phyloP scores from a whole-genome alignment of 176 grass and related monocot genomes.

The Hordeum vulgare region MorexV3_pseudomolecules_assembly NC_058523.1:490523731-490524230 shows the following conservation, averaged over 20 bases:
- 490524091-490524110: slow-evolving; percentile 17
- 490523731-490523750: background rate
- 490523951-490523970: slow-evolving; percentile 9
- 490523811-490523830: background rate
- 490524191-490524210: slow-evolving; percentile 98
- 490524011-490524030: slow-evolving; percentile 10
- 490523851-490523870: background rate
- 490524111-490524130: background rate
- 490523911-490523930: background rate
- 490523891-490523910: background rate
- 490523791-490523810: background rate
- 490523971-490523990: background rate
- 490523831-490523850: background rate
- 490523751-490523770: too few relatives aligned
- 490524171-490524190: slow-evolving; percentile 22
- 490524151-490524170: background rate
- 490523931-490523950: background rate
- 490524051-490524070: slow-evolving; percentile 98
- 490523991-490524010: background rate
- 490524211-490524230: slow-evolving; percentile 95
- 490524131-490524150: background rate
- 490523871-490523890: background rate
- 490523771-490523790: too few relatives aligned
- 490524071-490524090: slow-evolving; percentile 90
- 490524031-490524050: slow-evolving; percentile 85